These are phyloP conservation scores for Leccinellum luteum DNA, from an alignment of 768 basidiomycete genomes.

Conservation along the genomic window DNA sequence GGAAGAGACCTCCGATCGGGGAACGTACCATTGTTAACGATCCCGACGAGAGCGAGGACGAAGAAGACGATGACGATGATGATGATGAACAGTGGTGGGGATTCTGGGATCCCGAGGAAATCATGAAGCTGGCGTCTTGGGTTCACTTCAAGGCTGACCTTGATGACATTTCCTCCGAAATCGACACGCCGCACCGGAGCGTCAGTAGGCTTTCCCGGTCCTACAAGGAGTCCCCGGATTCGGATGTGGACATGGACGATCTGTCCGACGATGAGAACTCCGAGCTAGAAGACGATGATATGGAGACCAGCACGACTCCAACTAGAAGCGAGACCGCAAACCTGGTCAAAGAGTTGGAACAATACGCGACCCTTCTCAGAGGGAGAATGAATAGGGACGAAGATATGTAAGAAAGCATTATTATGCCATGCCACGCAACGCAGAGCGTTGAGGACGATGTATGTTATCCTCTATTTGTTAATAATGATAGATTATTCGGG, in stretches of 20 bases:
- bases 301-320: slow-evolving; percentile 10
- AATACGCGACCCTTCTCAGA: slow-evolving; percentile 59
- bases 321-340: slow-evolving; percentile 36
- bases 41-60: slow-evolving; percentile 23
- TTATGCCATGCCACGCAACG: slow-evolving; percentile 1
- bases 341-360: slow-evolving; percentile 53
- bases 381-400: slow-evolving; percentile 48
- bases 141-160: slow-evolving; percentile 49
- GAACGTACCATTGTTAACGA: slow-evolving; percentile 28
- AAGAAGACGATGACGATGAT: slow-evolving; percentile 33
- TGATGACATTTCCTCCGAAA: slow-evolving; percentile 21
- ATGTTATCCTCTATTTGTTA: slow-evolving; percentile 29
- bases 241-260: slow-evolving; percentile 24
- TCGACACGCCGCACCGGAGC: background rate
- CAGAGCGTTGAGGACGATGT: slow-evolving; percentile 9
- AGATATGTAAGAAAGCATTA: slow-evolving; percentile 16
- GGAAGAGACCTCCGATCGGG: slow-evolving; percentile 43
- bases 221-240: background rate
- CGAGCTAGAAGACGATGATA: slow-evolving; percentile 1
- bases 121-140: slow-evolving; percentile 65
- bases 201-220: background rate
- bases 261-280: slow-evolving; percentile 5
- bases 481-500: slow-evolving; percentile 18
- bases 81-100: slow-evolving; percentile 68
- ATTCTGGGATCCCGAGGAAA: slow-evolving; percentile 63